Percentiles rank a stretch among this genome's conserved stretches.
phyloP scores from a whole-genome alignment of 2,329 filamentous ascomycete species.

The Botrytis aclada region DNA sequence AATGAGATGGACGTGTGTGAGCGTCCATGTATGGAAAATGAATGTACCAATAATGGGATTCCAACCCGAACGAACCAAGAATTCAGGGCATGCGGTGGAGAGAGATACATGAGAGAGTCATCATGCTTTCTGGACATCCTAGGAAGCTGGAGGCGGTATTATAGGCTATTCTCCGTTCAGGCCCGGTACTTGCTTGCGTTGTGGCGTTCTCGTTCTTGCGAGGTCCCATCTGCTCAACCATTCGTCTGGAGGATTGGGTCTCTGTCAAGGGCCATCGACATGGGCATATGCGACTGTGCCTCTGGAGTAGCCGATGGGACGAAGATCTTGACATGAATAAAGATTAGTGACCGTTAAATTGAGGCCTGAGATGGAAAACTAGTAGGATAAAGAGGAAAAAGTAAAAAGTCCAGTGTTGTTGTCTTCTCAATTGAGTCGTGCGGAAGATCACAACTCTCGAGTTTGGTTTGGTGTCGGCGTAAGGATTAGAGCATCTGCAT shows the following conservation, averaged over 20 bases:
- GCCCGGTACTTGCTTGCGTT: constrained; percentile 13
- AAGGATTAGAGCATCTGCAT: neutral
- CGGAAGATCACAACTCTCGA: neutral
- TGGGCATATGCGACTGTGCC: constrained; percentile 21
- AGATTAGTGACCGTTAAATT: constrained; percentile 6
- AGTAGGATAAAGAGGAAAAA: neutral
- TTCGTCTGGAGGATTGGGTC: constrained; percentile 8
- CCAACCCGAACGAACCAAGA: neutral
- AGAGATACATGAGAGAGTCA: constrained; percentile 1
- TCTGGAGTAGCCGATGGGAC: constrained; percentile 30
- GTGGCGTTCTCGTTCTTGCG: constrained; percentile 14
- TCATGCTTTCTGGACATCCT: neutral
- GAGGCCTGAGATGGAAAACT: neutral
- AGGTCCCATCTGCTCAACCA: constrained; percentile 5
- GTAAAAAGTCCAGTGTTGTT: neutral
- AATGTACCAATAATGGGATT: neutral
- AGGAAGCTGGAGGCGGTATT: neutral
- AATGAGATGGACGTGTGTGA: neutral
- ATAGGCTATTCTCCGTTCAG: constrained; percentile 7
- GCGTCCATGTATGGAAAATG: constrained; percentile 1
- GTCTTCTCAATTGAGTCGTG: neutral
- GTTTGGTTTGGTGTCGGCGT: neutral
- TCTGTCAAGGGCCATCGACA: neutral
- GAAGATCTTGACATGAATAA: constrained; percentile 20
- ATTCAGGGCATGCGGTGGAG: constrained; percentile 15